Percentiles rank a stretch among this genome's conserved stretches.
These are phyloP conservation scores for Protea cynaroides DNA, from an alignment of 164 flowering plant genomes.

Conservation along the genomic window DNA sequence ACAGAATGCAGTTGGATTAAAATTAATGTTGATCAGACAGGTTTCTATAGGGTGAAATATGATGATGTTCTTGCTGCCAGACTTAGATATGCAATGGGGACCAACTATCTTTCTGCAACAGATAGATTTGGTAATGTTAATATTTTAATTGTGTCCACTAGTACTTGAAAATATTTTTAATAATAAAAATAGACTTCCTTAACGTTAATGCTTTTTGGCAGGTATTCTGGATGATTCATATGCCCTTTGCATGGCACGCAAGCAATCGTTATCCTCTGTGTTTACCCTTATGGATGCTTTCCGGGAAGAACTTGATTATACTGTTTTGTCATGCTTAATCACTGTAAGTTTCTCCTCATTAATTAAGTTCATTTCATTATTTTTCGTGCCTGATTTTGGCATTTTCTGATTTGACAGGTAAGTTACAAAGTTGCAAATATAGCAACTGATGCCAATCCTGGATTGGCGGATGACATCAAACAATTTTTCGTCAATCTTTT, in stretches of 20 bases:
- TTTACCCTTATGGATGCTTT: constrained; percentile 79
- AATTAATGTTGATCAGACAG: constrained; percentile 16
- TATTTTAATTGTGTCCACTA: too few species aligned
- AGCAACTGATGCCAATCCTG: constrained; percentile 75
- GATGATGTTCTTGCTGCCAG: constrained; percentile 71
- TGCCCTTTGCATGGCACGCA: constrained; percentile 80
- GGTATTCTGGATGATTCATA: constrained; percentile 89
- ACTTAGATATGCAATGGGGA: constrained; percentile 74
- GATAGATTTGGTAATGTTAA: constrained; percentile 75
- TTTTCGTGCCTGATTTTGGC: constrained; percentile 7
- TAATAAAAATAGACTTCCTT: neutral
- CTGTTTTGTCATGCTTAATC: constrained; percentile 76
- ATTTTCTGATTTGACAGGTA: constrained; percentile 41
- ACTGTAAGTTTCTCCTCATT: constrained; percentile 38
- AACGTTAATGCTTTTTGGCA: constrained; percentile 23
- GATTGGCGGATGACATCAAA: constrained; percentile 40
- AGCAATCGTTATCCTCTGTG: constrained; percentile 68
- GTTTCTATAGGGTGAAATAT: constrained; percentile 95
- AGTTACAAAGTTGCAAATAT: constrained; percentile 56
- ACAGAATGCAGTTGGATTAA: neutral
- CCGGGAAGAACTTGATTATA: constrained; percentile 77
- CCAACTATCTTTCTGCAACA: constrained; percentile 48
- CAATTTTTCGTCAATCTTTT: constrained; percentile 61
- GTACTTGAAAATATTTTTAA: neutral
- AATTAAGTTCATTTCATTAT: neutral